A percentile compares a stretch with the other conserved stretches of the same genome.
Conservation (phyloP, 2,329 filamentous ascomycete genomes). For the Plenodomus biglobosus region DNA sequence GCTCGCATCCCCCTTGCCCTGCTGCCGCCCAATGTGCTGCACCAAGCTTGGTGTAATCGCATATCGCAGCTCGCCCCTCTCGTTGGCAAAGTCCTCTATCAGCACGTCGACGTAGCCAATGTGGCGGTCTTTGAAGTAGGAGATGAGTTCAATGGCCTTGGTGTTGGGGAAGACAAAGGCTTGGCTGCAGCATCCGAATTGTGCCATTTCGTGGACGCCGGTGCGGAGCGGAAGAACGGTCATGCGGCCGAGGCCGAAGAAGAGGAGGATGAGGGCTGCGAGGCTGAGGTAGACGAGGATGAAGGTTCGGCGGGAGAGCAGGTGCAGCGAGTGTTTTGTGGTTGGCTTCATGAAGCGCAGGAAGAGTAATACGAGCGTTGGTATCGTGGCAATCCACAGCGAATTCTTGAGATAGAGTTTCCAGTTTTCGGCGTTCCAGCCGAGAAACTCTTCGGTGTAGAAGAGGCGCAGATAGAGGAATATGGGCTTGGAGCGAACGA, state of each 20-base stretch:
- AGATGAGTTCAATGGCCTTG: conserved; percentile 28
- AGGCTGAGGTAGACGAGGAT: conserved; percentile 20
- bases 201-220: conserved; percentile 46
- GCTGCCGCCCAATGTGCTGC: conserved; percentile 50
- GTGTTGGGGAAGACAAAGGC: conserved; percentile 48
- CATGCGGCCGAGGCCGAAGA: conserved; percentile 47
- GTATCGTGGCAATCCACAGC: conserved; percentile 20
- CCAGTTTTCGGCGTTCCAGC: conserved; percentile 51
- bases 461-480: conserved; percentile 52
- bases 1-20: conserved; percentile 39
- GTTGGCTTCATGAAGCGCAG: conserved; percentile 26
- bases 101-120: conserved; percentile 46
- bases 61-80: conserved; percentile 44
- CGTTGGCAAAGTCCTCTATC: conserved; percentile 48
- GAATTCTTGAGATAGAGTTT: conserved; percentile 42
- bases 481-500: conserved; percentile 24
- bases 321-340: conserved; percentile 20
- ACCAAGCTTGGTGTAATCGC: conserved; percentile 48
- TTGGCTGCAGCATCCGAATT: conserved; percentile 51
- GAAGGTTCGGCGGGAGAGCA: conserved; percentile 24
- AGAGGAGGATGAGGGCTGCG: conserved; percentile 30
- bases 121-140: conserved; percentile 37
- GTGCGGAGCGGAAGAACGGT: conserved; percentile 42
- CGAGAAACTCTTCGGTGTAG: conserved; percentile 50
- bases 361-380: conserved; percentile 26